Base-by-base conservation (phyloP, 1,284 basidiomycete genomes). In the Serendipita sp. region DNA sequence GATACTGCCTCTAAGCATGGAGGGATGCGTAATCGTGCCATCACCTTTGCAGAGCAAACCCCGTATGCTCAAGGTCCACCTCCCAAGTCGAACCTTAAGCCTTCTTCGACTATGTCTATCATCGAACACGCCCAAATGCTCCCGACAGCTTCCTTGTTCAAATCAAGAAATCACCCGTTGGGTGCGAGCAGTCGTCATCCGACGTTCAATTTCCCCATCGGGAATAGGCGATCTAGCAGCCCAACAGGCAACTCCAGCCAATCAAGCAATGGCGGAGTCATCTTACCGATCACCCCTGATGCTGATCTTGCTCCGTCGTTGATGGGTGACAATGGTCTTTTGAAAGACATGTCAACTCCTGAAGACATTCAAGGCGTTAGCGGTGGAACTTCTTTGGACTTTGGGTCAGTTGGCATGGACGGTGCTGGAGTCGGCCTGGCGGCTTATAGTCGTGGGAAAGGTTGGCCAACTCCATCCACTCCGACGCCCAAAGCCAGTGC, bases 81-180 rank as follows among this genome's bases (percentile, higher is more conserved):
- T 10, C 29, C 53, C 8, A 30, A 35, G 10, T 32, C 53, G 8
- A 32, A n/a, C 32, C 53, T 58, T 29, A 58, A 58, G 53, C 53
- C 53, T 34, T 58, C 53, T 10, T 22, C 53, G 4, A 58, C 53
- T 8, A 58, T 58, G 53, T 58, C 53, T 29, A 58, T 58, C 34
- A 58, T 58, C 29, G 53, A 58, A 34, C 53, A 58, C 32, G 53
- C 53, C 8, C 53, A 58, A 58, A 58, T 58, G 53, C 53, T 58
- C 32, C 53, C 53, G 10, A 58, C 53, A 10, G 53, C 53, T 8
- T 32, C 53, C 22, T 32, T 58, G 29, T 58, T 58, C 34, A 32
- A 30, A 10, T 58, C 53, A 26, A 58, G 53, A 26, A 58, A 58
- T 29, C 53, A 58, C 32, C 53, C 53, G 6, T n/a, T 58, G 15